Conservation (phyloP, 202 grass and related monocot genomes). For the Carex arenaria region DNA sequence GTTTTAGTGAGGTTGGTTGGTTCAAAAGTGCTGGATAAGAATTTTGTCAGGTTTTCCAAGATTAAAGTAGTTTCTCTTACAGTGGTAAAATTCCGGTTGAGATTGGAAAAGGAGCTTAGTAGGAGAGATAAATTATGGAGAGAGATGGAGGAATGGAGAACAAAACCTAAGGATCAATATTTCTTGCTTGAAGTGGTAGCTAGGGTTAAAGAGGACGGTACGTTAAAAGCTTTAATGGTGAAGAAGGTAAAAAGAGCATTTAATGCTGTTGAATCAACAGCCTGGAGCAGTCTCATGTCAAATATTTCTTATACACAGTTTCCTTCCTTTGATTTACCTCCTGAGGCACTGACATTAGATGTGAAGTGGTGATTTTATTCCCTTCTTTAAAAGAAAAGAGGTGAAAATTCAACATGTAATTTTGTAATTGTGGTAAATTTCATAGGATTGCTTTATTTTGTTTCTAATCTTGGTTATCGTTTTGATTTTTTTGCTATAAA, state of each 20-base stretch:
- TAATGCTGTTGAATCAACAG: slow-evolving; percentile 39
- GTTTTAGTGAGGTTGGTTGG: slow-evolving; percentile 50
- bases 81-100: slow-evolving; percentile 64
- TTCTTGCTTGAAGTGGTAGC: slow-evolving; percentile 55
- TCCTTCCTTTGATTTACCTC: slow-evolving; percentile 58
- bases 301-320: slow-evolving; percentile 92
- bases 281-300: slow-evolving; percentile 75
- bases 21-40: slow-evolving; percentile 31
- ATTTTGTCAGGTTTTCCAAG: slow-evolving; percentile 47
- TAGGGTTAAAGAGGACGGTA: slow-evolving; percentile 52
- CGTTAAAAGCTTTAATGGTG: slow-evolving; percentile 50
- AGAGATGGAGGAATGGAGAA: slow-evolving; percentile 72
- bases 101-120: slow-evolving; percentile 65
- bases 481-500: background rate
- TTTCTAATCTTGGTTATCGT: background rate
- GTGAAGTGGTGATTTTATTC: slow-evolving; percentile 66
- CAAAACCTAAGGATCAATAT: slow-evolving; percentile 42
- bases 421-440: slow-evolving; percentile 20
- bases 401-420: slow-evolving; percentile 34
- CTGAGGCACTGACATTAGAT: slow-evolving; percentile 74
- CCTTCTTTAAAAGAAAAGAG: background rate
- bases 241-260: slow-evolving; percentile 60
- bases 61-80: slow-evolving; percentile 52
- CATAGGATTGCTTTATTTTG: background rate
- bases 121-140: slow-evolving; percentile 46